Base-by-base conservation (phyloP, 371 early-diverging fungal species). In the Rhizopus sp. region DNA sequence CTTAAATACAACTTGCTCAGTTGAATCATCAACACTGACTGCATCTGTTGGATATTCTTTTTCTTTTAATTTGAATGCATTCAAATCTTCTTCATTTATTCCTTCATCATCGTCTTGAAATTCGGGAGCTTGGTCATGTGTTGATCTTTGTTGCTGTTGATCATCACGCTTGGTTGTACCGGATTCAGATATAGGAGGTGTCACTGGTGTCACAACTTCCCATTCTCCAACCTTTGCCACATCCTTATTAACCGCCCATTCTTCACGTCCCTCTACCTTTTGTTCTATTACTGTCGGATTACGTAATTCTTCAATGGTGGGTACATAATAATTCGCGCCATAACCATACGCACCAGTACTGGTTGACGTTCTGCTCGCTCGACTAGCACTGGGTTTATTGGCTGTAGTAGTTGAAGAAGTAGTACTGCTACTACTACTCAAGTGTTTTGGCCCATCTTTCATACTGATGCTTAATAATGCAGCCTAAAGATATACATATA, bases 1-100 rank as follows among this genome's bases (percentile, higher is more conserved):
- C 64, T 82, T 85, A 57, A 85, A 85, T 13, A 80, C 57, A 1
- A 73, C 66, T 57, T 50, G 40, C 16, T 58, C 60, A 5, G 42
- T 29, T 32, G 46, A 49, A 29, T 37, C 67, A 3, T 66, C 50
- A 12, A 62, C 63, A 7, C 61, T 49, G 35, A 65, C 62, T 30
- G 55, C 61, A 50, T 68, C 61, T 8, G 38, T 47, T 32, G 73
- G 72, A 42, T 63, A 78, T 37, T 83, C 78, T 47, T 84, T 84
- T 54, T 84, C 86, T 29, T 69, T 73, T 13, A 86, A 70, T 59
- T 80, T 83, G 55, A 83, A 83, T 37, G 64, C 61, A 10, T 69
- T 59, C 54, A 83, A 53, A 39, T 84, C 80, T 32, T 82, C 80
- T 42, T 80, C 71, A 39, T 79, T 69, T 30, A 60, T 75, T 4